phyloP scores from a whole-genome alignment of 75 land plant species.

The Pseudotsuga menziesii region DNA sequence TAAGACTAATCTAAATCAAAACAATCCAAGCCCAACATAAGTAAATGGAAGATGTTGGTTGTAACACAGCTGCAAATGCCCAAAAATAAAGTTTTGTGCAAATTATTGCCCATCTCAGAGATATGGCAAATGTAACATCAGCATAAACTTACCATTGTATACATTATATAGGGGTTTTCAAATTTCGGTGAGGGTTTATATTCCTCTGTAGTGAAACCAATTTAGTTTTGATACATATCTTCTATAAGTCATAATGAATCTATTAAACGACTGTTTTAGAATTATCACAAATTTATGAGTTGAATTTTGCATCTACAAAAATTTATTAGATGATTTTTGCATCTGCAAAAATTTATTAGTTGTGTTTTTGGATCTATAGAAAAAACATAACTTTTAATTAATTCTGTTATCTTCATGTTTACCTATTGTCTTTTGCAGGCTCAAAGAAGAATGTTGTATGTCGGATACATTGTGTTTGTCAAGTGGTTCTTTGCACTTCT shows the following conservation, averaged over 20 bases:
- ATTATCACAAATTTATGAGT: neutral
- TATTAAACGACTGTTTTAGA: neutral
- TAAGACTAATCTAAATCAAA: neutral
- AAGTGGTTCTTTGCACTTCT: slow-evolving; percentile 91
- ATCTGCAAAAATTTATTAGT: neutral
- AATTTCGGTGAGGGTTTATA: neutral
- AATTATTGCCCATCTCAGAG: neutral
- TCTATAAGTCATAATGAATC: neutral
- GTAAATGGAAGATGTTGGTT: neutral
- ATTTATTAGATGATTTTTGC: neutral
- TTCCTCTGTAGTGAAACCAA: neutral
- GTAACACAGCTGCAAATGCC: neutral
- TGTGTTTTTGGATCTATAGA: neutral
- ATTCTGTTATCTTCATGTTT: neutral
- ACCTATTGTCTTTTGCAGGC: slow-evolving; percentile 41
- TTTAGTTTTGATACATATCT: neutral
- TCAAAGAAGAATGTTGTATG: slow-evolving; percentile 59
- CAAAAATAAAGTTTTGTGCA: neutral
- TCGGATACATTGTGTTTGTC: slow-evolving; percentile 56
- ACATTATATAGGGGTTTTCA: no score
- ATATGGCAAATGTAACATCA: neutral
- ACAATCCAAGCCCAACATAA: neutral
- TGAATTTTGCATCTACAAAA: neutral
- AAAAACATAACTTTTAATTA: neutral
- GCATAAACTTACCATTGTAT: neutral